Conservation (phyloP, 2,329 filamentous ascomycete species). For the Aspergillus japonicus region DNA sequence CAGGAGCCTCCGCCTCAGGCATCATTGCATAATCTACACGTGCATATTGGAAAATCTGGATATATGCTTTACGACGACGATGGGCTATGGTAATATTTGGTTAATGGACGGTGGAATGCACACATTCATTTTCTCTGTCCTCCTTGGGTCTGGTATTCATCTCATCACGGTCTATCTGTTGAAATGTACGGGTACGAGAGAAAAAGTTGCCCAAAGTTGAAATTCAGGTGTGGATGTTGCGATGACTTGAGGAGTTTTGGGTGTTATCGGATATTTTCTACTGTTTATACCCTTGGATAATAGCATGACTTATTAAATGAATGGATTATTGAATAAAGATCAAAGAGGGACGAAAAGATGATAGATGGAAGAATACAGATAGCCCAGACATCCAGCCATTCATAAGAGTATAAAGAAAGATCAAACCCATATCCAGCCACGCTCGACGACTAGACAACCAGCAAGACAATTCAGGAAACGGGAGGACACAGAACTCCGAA, state of each 20-base stretch:
- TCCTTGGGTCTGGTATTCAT: background rate
- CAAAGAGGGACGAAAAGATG: background rate
- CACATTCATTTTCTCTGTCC: background rate
- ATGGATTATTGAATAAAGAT: background rate
- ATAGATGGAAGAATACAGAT: too few relatives aligned
- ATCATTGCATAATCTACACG: slow-evolving; percentile 32
- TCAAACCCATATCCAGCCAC: too few relatives aligned
- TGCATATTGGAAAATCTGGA: too few relatives aligned
- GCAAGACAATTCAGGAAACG: too few relatives aligned
- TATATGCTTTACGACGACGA: background rate
- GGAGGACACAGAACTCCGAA: too few relatives aligned
- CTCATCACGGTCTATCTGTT: background rate
- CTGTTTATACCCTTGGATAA: background rate
- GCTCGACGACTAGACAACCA: too few relatives aligned
- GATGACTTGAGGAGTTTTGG: background rate
- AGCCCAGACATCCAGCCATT: too few relatives aligned
- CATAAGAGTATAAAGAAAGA: too few relatives aligned
- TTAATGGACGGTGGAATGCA: background rate
- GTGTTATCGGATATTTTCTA: background rate
- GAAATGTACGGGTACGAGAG: background rate
- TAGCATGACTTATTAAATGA: background rate
- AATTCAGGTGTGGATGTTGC: background rate
- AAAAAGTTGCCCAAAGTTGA: background rate
- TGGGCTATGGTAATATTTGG: background rate
- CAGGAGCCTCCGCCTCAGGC: slow-evolving; percentile 37